Base-by-base conservation (phyloP, 345 rosid genomes). In the Clarkia xantiana region DNA sequence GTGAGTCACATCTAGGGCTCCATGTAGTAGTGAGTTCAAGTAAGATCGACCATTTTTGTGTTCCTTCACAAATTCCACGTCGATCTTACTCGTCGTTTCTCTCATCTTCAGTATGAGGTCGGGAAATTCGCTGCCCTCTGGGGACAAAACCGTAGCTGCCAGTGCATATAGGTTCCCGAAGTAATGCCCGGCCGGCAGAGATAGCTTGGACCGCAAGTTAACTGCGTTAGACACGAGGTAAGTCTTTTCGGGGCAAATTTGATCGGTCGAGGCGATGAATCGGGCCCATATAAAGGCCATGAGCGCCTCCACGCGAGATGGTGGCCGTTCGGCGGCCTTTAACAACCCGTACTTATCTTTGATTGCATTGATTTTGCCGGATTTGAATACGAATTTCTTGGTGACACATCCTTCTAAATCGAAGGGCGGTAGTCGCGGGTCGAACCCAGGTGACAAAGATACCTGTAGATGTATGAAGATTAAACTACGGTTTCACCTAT, bases 281-380 rank as follows among this genome's bases (percentile, higher is more conserved):
- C 65, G 54, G 46, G 41, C 55, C 72, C 72, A 71, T 43, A 75
- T 44, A 42, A 71, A 63, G 12, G 72, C 58, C 1, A 72, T 63
- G 11, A 74, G 63, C 1, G 72, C 74, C 38, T 71, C 74, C 7
- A 71, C 58, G 0, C 77, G 71, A 0, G 76, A 58, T 0, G 64
- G 67, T 17, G 22, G 60, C 50, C 42, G 49, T n/a, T 40, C 10
- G 36, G n/a, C n/a, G n/a, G n/a, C n/a, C n/a, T 10, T 34, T 18
- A 16, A 4, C 2, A 16, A 25, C 53, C 48, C 55, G 11, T 56
- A 60, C 51, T 55, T 56, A 6, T 18, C 58, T 51, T 52, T 67
- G 3, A 67, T 41, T 10, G 34, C 53, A 17, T 52, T 62, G 11
- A 59, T 44, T 56, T 39, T 51, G 1, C 49, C 11, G n/a, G 65